Base-by-base conservation (phyloP, 192 early-diverging fungal species). In the Backusella tuberculispora region DNA sequence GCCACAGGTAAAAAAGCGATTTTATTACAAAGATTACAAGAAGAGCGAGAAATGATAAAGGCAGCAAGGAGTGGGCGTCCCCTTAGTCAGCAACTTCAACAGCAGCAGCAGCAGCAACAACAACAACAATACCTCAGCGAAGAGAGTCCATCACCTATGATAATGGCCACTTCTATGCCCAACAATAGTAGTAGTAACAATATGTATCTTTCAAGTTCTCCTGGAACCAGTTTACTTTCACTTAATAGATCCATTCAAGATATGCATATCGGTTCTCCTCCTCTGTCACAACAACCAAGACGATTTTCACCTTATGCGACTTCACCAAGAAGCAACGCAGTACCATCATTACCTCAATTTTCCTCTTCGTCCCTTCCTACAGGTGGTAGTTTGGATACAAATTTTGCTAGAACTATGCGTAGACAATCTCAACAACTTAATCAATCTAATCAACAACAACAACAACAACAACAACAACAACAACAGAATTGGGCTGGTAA, bases 1-100 rank as follows among this genome's bases (percentile, higher is more conserved):
- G 87, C 88, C 21, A 85, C 87, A 17, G 92, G 92, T 19, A 92
- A 92, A 78, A 93, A 93, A 44, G 91, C 90, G 0, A 78, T 89
- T 9, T 73, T 93, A 60, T 83, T 92, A 37, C 85, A 91, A 80
- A 76, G 92, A 37, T 74, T 93, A 4, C 83, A 91, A 78, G 87
- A 83, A 24, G 91, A 92, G 80, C 53, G 53, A 21, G 53, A 60
- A 21, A 60, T 60, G 9, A 60, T 60, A 24, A 60, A 60, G 21
- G 53, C 53, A 50, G 83, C 77, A 48, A 56, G 63, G 17, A 69
- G 53, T 1, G 53, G 46, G 21, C 37, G 19, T 24, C 53, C 53
- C 21, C 8, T 60, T 7, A 24, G 21, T 24, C 21, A 26, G 3
- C 53, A 60, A n/a, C n/a, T n/a, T n/a, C n/a, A n/a, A n/a, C n/a